A percentile compares a stretch with the other conserved stretches of the same genome.
phyloP scores from a whole-genome alignment of 805 yeast genomes.

The Cyberlindnera mycetangii region DNA sequence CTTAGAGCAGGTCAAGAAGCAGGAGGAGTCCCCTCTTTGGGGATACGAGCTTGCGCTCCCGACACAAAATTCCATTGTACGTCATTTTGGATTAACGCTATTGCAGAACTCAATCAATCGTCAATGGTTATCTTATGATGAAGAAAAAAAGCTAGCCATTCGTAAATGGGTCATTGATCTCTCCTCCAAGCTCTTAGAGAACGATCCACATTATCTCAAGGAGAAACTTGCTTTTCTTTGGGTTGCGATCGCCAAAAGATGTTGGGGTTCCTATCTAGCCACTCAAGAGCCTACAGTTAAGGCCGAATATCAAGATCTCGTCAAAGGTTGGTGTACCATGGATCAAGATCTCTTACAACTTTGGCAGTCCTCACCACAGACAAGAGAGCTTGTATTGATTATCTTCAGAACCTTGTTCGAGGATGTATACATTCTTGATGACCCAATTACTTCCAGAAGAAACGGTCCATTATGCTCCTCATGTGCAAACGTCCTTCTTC shows the following conservation, averaged over 20 bases:
- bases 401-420: constrained; percentile 87
- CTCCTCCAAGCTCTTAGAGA: constrained; percentile 50
- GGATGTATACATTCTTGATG: constrained; percentile 89
- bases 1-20: constrained; percentile 69
- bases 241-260: constrained; percentile 87
- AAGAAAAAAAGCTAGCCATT: constrained; percentile 60
- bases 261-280: constrained; percentile 79
- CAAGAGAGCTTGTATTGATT: constrained; percentile 74
- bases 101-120: constrained; percentile 67
- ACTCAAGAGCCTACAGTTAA: constrained; percentile 26
- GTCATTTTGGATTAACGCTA: constrained; percentile 87
- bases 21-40: constrained; percentile 87
- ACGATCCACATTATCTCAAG: constrained; percentile 85
- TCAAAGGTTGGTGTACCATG: constrained; percentile 84
- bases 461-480: constrained; percentile 74
- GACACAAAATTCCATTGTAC: constrained; percentile 64
- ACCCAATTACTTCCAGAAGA: constrained; percentile 82
- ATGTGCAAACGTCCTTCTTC: constrained; percentile 79
- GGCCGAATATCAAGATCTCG: constrained; percentile 45
- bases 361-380: constrained; percentile 63
- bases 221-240: constrained; percentile 88
- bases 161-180: constrained; percentile 85
- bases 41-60: constrained; percentile 80
- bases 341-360: constrained; percentile 69
- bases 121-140: constrained; percentile 52